phyloP scores from a whole-genome alignment of 768 basidiomycete genomes.

The Lentinula raphanica region DNA sequence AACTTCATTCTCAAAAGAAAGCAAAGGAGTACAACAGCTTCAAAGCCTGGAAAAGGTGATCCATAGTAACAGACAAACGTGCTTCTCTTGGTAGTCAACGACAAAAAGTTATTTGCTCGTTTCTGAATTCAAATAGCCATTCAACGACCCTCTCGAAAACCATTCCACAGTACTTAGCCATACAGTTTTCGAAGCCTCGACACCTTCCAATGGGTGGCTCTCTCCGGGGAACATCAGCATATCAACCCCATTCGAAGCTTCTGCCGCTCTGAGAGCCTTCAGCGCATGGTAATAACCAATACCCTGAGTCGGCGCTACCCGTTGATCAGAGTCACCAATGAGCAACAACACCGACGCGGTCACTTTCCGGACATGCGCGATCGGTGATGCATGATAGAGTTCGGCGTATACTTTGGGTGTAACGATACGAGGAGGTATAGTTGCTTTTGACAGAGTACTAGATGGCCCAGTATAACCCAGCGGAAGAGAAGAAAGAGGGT shows the following conservation, averaged over 20 bases:
- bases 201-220: not conserved
- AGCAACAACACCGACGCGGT: conserved; percentile 50
- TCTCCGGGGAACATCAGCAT: conserved; percentile 1
- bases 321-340: conserved; percentile 54
- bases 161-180: not conserved
- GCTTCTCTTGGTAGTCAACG: no score
- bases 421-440: conserved; percentile 30
- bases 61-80: no score
- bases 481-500: conserved; percentile 31
- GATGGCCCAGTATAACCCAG: not conserved
- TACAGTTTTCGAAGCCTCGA: not conserved
- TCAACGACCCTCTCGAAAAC: not conserved
- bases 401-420: conserved; percentile 37
- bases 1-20: no score
- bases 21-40: no score
- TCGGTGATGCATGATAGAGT: conserved; percentile 51
- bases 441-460: conserved; percentile 11
- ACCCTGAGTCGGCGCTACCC: conserved; percentile 61
- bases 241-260: not conserved
- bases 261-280: conserved; percentile 30
- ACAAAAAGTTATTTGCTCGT: no score
- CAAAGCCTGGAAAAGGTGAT: no score
- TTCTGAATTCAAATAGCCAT: not conserved
- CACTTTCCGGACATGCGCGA: conserved; percentile 46
- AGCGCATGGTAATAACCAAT: conserved; percentile 62